These are phyloP conservation scores for Lactuca saligna DNA, from an alignment of 129 eudicot genomes.

Conservation along the genomic window DNA sequence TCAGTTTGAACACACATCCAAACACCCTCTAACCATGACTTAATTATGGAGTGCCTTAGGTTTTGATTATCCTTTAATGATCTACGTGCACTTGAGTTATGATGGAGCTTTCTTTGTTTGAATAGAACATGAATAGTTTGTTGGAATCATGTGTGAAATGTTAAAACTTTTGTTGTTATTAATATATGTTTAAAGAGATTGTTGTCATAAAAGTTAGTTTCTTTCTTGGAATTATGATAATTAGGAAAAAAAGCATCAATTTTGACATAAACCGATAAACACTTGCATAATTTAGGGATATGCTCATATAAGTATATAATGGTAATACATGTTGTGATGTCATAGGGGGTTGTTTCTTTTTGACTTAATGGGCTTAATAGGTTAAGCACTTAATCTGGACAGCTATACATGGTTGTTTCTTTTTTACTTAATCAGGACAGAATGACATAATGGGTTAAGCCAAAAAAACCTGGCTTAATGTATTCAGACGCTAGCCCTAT, in stretches of 20 bases:
- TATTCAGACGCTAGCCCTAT: too few relatives aligned
- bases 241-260: neutral
- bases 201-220: neutral
- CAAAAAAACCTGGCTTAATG: too few relatives aligned
- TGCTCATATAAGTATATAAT: too few relatives aligned
- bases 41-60: neutral
- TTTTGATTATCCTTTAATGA: neutral
- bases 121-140: neutral
- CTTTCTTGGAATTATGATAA: neutral
- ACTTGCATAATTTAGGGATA: too few relatives aligned
- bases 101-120: neutral
- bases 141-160: conserved; percentile 8
- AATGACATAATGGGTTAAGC: too few relatives aligned
- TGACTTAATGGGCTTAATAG: too few relatives aligned
- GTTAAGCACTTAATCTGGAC: too few relatives aligned
- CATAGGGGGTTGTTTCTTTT: too few relatives aligned
- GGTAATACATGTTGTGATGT: too few relatives aligned
- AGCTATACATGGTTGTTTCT: too few relatives aligned
- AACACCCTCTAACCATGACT: neutral
- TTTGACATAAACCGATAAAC: too few relatives aligned
- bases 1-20: conserved; percentile 2
- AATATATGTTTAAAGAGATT: neutral
- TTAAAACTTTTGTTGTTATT: neutral
- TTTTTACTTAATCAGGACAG: too few relatives aligned
- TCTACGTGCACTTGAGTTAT: conserved; percentile 11